Percentiles rank a stretch among this genome's conserved stretches.
phyloP scores from a whole-genome alignment of 257 asterid species.

The Fraxinus quadrangulata region DNA sequence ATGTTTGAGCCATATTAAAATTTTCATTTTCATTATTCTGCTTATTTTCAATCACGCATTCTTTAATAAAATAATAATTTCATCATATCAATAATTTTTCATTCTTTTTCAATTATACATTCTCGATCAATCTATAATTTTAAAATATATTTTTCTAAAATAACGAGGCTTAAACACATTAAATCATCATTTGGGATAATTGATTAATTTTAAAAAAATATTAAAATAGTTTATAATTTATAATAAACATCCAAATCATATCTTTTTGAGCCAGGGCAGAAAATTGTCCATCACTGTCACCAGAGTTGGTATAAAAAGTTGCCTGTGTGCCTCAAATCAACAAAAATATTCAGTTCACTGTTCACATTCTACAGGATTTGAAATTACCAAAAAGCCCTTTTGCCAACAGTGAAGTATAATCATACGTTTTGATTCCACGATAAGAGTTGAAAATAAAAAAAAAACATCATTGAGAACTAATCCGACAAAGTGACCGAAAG shows the following conservation, averaged over 20 bases:
- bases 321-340: background rate
- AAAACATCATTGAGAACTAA: constrained; percentile 33
- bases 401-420: background rate
- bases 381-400: constrained; percentile 14
- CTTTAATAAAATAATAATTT: too few species aligned
- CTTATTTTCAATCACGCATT: too few species aligned
- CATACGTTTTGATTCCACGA: constrained; percentile 22
- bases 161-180: too few species aligned
- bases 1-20: too few species aligned
- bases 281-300: background rate
- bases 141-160: too few species aligned
- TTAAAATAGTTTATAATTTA: too few species aligned
- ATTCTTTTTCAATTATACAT: too few species aligned
- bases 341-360: background rate
- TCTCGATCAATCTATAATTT: too few species aligned
- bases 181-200: too few species aligned
- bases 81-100: too few species aligned
- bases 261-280: background rate
- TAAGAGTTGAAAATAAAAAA: constrained; percentile 21
- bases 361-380: background rate
- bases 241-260: background rate
- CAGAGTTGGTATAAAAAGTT: background rate
- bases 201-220: too few species aligned
- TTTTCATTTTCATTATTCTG: too few species aligned
- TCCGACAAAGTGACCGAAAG: constrained; percentile 53